Conservation (phyloP, 2,329 filamentous ascomycete species). For the Rhynchosporium agropyri region DNA sequence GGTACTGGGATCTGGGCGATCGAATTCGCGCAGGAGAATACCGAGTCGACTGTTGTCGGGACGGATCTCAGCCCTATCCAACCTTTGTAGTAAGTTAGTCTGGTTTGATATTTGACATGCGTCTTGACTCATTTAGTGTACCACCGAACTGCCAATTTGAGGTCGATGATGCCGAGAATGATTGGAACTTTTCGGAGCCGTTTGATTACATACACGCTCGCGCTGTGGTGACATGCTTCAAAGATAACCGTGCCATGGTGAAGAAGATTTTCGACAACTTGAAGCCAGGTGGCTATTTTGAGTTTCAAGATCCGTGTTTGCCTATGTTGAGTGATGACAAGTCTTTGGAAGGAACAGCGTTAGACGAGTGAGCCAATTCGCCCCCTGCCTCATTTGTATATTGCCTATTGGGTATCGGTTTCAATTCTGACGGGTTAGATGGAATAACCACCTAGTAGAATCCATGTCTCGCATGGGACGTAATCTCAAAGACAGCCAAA, state of each 20-base stretch:
- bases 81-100: conserved; percentile 29
- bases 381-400: neutral
- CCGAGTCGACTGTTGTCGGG: conserved; percentile 31
- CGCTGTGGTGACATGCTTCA: conserved; percentile 56
- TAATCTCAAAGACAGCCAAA: conserved; percentile 20
- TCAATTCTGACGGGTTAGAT: conserved; percentile 5
- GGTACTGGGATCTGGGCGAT: conserved; percentile 49
- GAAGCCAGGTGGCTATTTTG: conserved; percentile 34
- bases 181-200: conserved; percentile 49
- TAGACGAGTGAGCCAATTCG: conserved; percentile 17
- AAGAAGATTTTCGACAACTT: conserved; percentile 27
- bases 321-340: conserved; percentile 48
- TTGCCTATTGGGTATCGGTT: no score
- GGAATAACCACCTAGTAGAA: conserved; percentile 24
- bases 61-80: conserved; percentile 39
- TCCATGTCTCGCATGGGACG: conserved; percentile 25
- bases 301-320: conserved; percentile 30
- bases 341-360: conserved; percentile 43
- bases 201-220: conserved; percentile 64
- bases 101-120: no score
- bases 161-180: conserved; percentile 43
- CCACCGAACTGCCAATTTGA: conserved; percentile 40
- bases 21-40: conserved; percentile 41
- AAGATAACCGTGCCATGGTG: conserved; percentile 51
- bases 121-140: conserved; percentile 40